Evolutionary conservation across 345 rosid species (phyloP), one percentile per base, ranked within the genome.

Genomic region (Linum usitatissimum): DNA sequence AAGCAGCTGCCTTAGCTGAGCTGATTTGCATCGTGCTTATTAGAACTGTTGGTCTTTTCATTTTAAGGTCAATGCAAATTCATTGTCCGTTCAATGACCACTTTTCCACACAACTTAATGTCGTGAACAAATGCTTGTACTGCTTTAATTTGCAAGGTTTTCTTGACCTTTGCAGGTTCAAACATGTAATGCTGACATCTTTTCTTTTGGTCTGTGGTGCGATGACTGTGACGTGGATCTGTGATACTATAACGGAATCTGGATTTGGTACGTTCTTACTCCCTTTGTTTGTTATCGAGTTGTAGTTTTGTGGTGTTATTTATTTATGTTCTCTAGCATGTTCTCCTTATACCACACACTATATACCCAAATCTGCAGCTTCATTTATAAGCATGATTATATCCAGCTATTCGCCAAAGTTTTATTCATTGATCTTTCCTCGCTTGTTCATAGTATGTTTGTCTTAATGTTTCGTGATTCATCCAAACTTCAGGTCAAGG

Each of bases 201-300:
- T 15, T 84, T 59, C 68, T 92, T n/a, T 77, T 92, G 78, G 96
- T 87, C 62, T 92, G 86, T 62, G 96, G 96, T 73, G 98, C 98
- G 60, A 89, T 89, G 96, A 80, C 91, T 21, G 79, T 80, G 83
- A 85, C 96, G 13, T 92, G 98, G 98, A 86, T 92, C 61, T 85
- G 93, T 70, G 96, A 92, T 73, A 92, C 95, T 0, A 84, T 92
- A 71, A 75, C 96, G 56, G 96, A 92, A 68, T 89, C 98, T 55
- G 98, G 96, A 74, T 89, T 92, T 75, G 98, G 98, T 92, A 86
- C 8, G 30, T 28, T 55, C 30, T 55, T 18, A 55, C 30, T 0
- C 30, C 59, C 51, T 45, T 66, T 53, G 30, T 53, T 60, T 42
- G 20, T 13, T 59, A 14, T 21, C 14, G 9, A 20, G 31, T 57